phyloP scores from a whole-genome alignment of 331 rosid species.

The Quercus phellos region DNA sequence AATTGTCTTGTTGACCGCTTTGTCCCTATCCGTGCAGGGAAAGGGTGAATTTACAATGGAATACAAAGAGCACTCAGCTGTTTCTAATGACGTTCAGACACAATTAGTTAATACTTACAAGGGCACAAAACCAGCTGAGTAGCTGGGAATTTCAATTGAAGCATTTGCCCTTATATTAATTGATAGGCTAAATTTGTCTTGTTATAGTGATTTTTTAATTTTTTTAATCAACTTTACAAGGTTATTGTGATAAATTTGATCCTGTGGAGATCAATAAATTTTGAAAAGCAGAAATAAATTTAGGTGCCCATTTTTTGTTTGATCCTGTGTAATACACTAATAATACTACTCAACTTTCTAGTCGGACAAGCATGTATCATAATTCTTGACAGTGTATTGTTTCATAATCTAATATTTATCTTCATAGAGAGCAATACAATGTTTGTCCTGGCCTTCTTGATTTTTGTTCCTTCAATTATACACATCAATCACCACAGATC shows the following conservation, averaged over 20 bases:
- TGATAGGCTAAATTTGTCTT: not conserved
- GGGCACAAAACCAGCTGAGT: constrained; percentile 62
- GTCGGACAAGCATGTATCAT: not conserved
- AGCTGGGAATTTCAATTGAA: constrained; percentile 6
- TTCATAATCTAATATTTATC: not conserved
- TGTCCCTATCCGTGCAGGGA: constrained; percentile 49
- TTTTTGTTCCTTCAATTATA: not conserved
- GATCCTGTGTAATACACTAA: constrained; percentile 2
- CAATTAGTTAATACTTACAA: constrained; percentile 69
- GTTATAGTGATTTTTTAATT: not conserved
- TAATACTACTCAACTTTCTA: not conserved
- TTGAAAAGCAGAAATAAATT: constrained; percentile 34
- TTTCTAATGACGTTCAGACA: constrained; percentile 63
- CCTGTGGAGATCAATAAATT: constrained; percentile 32
- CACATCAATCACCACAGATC: not conserved
- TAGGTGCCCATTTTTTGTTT: constrained; percentile 2
- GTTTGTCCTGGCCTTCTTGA: too few species aligned
- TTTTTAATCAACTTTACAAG: not conserved
- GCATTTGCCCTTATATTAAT: constrained; percentile 12
- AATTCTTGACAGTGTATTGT: not conserved
- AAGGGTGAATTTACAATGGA: constrained; percentile 99
- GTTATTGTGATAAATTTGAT: constrained; percentile 16
- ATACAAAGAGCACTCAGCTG: constrained; percentile 83
- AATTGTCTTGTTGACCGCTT: not conserved
- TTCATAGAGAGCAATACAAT: not conserved